These are phyloP conservation scores for Diplosphaera chodatii DNA, from an alignment of 139 green algal species.

Conservation along the genomic window DNA sequence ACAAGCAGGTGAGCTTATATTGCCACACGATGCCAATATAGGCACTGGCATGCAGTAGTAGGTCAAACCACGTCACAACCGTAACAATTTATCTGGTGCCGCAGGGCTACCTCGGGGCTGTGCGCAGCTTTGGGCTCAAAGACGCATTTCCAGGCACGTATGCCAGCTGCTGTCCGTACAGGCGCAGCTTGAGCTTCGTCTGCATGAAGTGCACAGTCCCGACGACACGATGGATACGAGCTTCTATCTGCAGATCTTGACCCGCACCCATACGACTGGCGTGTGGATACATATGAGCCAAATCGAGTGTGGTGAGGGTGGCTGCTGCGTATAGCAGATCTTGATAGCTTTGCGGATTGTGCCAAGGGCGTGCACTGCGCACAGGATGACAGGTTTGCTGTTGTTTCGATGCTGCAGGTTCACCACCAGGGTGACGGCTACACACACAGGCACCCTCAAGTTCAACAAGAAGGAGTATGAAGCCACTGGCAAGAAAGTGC, in stretches of 20 bases:
- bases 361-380: too few species aligned
- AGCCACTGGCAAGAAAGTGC: slow-evolving; percentile 30
- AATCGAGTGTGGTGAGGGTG: slow-evolving; percentile 49
- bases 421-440: slow-evolving; percentile 36
- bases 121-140: slow-evolving; percentile 40
- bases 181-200: background rate
- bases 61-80: too few species aligned
- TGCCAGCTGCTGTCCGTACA: background rate
- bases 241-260: slow-evolving; percentile 19
- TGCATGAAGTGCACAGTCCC: background rate
- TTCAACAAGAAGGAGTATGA: slow-evolving; percentile 32
- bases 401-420: slow-evolving; percentile 17
- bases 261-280: slow-evolving; percentile 41
- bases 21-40: too few species aligned
- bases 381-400: too few species aligned
- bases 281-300: slow-evolving; percentile 56
- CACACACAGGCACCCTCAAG: slow-evolving; percentile 44
- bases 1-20: slow-evolving; percentile 18
- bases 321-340: background rate
- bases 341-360: background rate
- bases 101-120: slow-evolving; percentile 39
- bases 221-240: too few species aligned
- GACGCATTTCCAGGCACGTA: slow-evolving; percentile 35
- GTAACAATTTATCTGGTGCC: background rate
- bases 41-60: too few species aligned